Evolutionary conservation across 805 yeast species (phyloP).

Genomic region (Nakazawaea pomicola): DNA sequence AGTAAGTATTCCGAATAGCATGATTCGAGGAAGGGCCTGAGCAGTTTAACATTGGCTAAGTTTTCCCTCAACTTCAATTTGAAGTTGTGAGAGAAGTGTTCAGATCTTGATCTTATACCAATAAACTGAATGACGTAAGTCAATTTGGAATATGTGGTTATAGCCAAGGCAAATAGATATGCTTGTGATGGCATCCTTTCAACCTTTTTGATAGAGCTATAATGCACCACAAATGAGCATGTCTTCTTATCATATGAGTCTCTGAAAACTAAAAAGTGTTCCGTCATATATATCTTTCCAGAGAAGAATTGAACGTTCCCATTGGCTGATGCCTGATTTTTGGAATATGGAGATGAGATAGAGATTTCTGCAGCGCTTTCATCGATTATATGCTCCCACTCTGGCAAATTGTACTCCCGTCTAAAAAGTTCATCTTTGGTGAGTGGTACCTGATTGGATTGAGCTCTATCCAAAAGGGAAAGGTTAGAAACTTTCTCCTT

Average conservation of each 20-base stretch:
- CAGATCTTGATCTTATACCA: slow-evolving; percentile 75
- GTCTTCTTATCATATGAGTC: slow-evolving; percentile 65
- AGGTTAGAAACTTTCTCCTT: slow-evolving; percentile 39
- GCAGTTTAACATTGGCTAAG: slow-evolving; percentile 51
- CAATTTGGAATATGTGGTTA: slow-evolving; percentile 63
- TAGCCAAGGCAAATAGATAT: slow-evolving; percentile 72
- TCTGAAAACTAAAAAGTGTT: slow-evolving; percentile 69
- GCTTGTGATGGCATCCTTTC: slow-evolving; percentile 78
- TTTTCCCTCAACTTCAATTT: slow-evolving; percentile 60
- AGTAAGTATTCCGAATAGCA: slow-evolving; percentile 84
- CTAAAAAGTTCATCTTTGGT: slow-evolving; percentile 70
- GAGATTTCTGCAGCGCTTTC: slow-evolving; percentile 64
- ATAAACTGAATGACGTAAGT: slow-evolving; percentile 65
- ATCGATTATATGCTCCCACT: slow-evolving; percentile 57
- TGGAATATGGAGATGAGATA: slow-evolving; percentile 21
- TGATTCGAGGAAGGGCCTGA: slow-evolving; percentile 61
- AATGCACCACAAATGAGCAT: slow-evolving; percentile 65
- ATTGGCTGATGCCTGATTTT: neutral
- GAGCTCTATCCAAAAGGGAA: slow-evolving; percentile 35
- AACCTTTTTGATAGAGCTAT: slow-evolving; percentile 76
- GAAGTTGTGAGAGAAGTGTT: slow-evolving; percentile 67
- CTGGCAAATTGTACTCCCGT: slow-evolving; percentile 65
- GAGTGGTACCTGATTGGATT: slow-evolving; percentile 33
- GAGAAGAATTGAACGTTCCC: slow-evolving; percentile 29
- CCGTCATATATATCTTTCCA: slow-evolving; percentile 69